Base-by-base conservation (phyloP, 1,284 basidiomycete species). In the Heterobasidion annosum region DNA sequence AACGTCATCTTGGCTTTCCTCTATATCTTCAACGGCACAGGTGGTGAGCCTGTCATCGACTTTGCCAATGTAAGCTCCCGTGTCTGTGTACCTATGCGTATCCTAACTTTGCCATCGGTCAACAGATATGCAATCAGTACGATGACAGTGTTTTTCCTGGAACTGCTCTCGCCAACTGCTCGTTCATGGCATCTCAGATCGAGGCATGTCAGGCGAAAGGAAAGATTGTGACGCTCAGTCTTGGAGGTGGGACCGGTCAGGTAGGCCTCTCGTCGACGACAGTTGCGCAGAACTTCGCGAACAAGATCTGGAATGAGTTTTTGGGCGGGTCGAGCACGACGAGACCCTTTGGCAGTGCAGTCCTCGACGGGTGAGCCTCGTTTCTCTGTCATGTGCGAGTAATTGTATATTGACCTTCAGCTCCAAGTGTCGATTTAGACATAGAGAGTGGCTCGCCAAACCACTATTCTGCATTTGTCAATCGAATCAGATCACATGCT, bases 291-390 rank as follows among this genome's bases (percentile, higher is more conserved):
- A 67, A 66, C 15, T 82, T 82, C 58, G 82, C 81, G 10, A 68
- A 81, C 54, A 75, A 74, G 9, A 71, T 85, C 34, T 85, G 83
- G 83, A 73, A 85, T 63, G 54, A 78, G 18, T 85, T 85, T 68
- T 70, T 85, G 33, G 83, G 80, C 5, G 82, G 79, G 12, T 68
- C 70, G 2, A 77, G 76, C 61, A 64, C 56, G 40, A 73, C 73
- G 1, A 68, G 83, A 50, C 82, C 82, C 0, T 84, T 84, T 58
- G 82, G 83, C 10, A 63, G 69, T 43, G 81, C 77, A 2, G 73
- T 83, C 12, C 72, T 85, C 25, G 83, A 85, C 57, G 83, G 82
- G 81, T 82, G 58, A 19, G 74, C 65, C 33, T 10, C 46, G 19
- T 13, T 25, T 16, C 35, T 19, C 35, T n/a, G 6, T 8, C 45